A percentile compares a stretch with the other conserved stretches of the same genome.
Conservation (phyloP, 805 yeast genomes). For the Ogataea kodamae region DNA sequence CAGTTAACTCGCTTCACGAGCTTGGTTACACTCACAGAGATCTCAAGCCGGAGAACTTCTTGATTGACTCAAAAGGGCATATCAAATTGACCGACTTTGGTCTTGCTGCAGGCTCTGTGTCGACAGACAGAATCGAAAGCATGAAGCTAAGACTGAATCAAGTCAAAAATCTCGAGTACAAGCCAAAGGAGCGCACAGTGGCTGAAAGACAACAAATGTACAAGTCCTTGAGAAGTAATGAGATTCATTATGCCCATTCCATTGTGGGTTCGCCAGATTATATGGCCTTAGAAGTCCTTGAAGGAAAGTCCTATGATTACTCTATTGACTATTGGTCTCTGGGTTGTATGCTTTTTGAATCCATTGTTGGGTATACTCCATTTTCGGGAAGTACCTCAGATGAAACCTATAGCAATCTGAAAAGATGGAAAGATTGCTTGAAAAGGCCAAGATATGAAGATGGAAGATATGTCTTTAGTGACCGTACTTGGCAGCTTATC, state of each 20-base stretch:
- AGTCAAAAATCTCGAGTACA: constrained; percentile 72
- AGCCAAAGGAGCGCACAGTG: constrained; percentile 67
- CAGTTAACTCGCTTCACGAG: constrained; percentile 90
- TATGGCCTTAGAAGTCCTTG: constrained; percentile 96
- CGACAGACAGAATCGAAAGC: constrained; percentile 88
- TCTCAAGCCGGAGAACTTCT: constrained; percentile 89
- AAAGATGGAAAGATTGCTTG: constrained; percentile 86
- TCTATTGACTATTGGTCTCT: constrained; percentile 99
- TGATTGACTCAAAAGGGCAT: constrained; percentile 87
- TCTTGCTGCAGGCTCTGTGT: constrained; percentile 92
- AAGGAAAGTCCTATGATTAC: constrained; percentile 89
- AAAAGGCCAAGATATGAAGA: constrained; percentile 89
- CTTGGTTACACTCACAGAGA: constrained; percentile 97
- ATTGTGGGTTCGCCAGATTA: constrained; percentile 98
- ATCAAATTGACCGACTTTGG: constrained; percentile 96
- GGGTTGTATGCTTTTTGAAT: constrained; percentile 96
- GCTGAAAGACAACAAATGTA: constrained; percentile 85
- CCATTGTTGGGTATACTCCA: constrained; percentile 96
- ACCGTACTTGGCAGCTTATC: constrained; percentile 91
- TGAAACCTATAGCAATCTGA: constrained; percentile 90
- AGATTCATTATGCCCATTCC: constrained; percentile 85
- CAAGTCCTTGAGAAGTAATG: constrained; percentile 70
- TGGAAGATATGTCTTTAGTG: constrained; percentile 89
- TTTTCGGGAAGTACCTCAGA: constrained; percentile 91
- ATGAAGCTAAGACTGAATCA: constrained; percentile 66